Percentiles rank a stretch among this genome's conserved stretches.
Conservation (phyloP, 306 rosid species). For the apple (Malus domestica) region DNA sequence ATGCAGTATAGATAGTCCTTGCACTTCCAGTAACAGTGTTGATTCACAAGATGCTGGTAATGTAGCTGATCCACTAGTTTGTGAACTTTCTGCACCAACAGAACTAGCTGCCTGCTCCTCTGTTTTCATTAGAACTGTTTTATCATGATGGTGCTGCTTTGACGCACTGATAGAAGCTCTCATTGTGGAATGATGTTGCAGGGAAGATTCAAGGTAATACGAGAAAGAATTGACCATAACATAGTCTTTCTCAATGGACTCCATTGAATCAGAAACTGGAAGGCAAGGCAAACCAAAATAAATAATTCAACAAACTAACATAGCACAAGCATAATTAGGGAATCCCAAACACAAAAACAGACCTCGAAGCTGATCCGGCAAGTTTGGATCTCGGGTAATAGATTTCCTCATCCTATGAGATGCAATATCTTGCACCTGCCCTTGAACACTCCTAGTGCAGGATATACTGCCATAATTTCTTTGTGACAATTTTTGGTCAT, state of each 20-base stretch:
- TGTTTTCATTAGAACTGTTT: slow-evolving; percentile 21
- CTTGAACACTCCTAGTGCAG: slow-evolving; percentile 19
- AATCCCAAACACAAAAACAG: slow-evolving; percentile 13
- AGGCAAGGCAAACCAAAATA: slow-evolving; percentile 2
- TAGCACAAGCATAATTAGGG: slow-evolving; percentile 7
- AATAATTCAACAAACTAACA: slow-evolving; percentile 2
- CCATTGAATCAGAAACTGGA: slow-evolving; percentile 73
- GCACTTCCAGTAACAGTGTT: slow-evolving; percentile 40
- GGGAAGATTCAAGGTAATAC: slow-evolving; percentile 45
- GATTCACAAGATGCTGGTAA: slow-evolving; percentile 29
- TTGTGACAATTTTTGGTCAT: slow-evolving; percentile 12
- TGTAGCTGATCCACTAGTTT: slow-evolving; percentile 19
- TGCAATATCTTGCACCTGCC: slow-evolving; percentile 22
- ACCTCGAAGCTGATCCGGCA: slow-evolving; percentile 53
- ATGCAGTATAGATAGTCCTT: slow-evolving; percentile 43
- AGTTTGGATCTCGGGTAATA: slow-evolving; percentile 22
- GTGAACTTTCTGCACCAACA: slow-evolving; percentile 23
- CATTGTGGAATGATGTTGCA: slow-evolving; percentile 31
- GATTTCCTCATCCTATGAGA: slow-evolving; percentile 26
- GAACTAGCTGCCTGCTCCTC: slow-evolving; percentile 27
- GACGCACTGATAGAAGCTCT: slow-evolving; percentile 31
- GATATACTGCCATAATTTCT: slow-evolving; percentile 25
- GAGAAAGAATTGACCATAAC: slow-evolving; percentile 71
- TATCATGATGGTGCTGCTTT: slow-evolving; percentile 31
- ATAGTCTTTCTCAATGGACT: slow-evolving; percentile 74